Evolutionary conservation across 106 monocot species (phyloP), one percentile per base, ranked within the genome.

Genomic region (Phalaenopsis aphrodite): DNA sequence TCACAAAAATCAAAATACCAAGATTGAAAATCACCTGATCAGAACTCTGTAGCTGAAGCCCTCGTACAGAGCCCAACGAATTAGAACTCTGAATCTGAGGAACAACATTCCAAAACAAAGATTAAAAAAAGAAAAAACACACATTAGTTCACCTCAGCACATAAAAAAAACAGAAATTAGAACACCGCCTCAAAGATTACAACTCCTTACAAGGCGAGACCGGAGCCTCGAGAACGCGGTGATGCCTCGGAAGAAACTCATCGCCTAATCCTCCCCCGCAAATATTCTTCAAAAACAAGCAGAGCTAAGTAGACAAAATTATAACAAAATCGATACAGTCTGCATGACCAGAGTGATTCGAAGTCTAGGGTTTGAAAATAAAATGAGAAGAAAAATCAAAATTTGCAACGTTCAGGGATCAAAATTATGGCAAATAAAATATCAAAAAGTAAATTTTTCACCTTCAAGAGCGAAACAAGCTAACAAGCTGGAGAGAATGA

Each of bases 31-130:
- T 80, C 81, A 95, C 95, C 75, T 87, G 84, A 77, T 92, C 90
- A 52, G 92, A 82, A 75, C 87, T 92, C 87, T 91, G 94, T 39
- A 87, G 84, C 84, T 95, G 95, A 75, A 95, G 73, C 90, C 87
- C 92, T 78, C 95, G 81, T 2, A 92, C 90, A 5, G 92, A 90
- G 38, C 86, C 88, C 74, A 88, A 57, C 42, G 88, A 45, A 77
- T 82, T 74, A 3, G 87, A 77, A 81, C 88, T 85, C 71, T 95
- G 88, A 23, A 79, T 85, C 95, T 94, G 78, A 18, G 79, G 67
- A 41, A 19, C 46, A 78, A 75, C 77, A 42, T 42, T 42, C 18
- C 2, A 71, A 30, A 79, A 48, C 38, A 52, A 80, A 17, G 56
- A 79, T 9, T 5, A 19, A 52, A 43, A 41, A 19, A 58, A 0